These are phyloP conservation scores for Beauveria pseudobassiana DNA, from an alignment of 2,329 filamentous ascomycete species.

Conservation along the genomic window DNA sequence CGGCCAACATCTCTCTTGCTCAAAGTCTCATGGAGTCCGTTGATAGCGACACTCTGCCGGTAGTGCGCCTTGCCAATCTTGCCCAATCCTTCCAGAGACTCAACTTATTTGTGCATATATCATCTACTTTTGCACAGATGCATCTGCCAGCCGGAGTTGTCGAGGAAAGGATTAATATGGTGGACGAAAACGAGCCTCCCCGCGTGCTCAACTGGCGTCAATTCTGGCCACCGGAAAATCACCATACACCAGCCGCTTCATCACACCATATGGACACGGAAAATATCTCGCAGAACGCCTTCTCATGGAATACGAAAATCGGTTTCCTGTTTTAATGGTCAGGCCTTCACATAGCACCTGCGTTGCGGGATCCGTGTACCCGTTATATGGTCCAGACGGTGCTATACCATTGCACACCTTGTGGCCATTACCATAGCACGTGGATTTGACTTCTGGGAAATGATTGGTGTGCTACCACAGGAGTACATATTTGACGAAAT, in stretches of 20 bases:
- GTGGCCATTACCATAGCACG: background rate
- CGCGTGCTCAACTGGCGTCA: background rate
- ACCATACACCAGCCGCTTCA: background rate
- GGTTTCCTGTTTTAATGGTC: background rate
- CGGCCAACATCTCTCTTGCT: background rate
- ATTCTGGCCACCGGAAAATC: background rate
- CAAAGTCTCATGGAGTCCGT: constrained; percentile 4
- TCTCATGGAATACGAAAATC: background rate
- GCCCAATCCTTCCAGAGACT: background rate
- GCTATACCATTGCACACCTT: constrained; percentile 3
- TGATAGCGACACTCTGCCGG: background rate
- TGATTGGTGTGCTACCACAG: background rate
- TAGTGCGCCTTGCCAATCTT: background rate
- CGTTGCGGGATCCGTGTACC: background rate
- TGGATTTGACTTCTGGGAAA: background rate
- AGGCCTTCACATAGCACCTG: background rate
- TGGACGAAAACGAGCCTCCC: background rate
- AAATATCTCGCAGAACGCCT: constrained; percentile 2
- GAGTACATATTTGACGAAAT: constrained; percentile 2
- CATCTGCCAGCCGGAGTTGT: background rate
- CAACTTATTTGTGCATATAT: background rate
- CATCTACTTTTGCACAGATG: constrained; percentile 5
- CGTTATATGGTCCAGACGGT: background rate
- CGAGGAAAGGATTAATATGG: background rate
- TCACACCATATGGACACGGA: constrained; percentile 2